A percentile compares a stretch with the other conserved stretches of the same genome.
Evolutionary conservation across 129 eudicot species (phyloP).

Genomic region (Escallonia rubra): DNA sequence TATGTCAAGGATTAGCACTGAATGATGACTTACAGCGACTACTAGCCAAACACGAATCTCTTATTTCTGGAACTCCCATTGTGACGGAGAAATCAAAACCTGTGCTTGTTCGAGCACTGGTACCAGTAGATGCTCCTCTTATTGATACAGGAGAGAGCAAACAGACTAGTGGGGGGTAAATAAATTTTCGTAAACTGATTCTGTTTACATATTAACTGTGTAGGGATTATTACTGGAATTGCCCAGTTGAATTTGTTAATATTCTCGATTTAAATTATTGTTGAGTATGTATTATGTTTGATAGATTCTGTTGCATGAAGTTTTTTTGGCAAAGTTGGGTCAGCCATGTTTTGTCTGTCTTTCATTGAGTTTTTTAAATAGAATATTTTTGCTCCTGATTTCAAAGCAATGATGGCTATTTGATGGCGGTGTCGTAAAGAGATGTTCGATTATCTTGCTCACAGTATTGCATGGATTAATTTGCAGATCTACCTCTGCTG

Average conservation of each 20-base stretch:
- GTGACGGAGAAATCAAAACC: conserved; percentile 33
- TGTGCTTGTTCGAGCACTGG: conserved; percentile 41
- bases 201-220: not conserved
- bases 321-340: too few relatives aligned
- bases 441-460: conserved; percentile 8
- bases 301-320: too few relatives aligned
- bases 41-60: conserved; percentile 71
- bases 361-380: too few relatives aligned
- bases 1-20: conserved; percentile 87
- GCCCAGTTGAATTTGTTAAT: not conserved
- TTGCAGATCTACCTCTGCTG: conserved; percentile 45
- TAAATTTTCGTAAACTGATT: not conserved
- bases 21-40: conserved; percentile 87
- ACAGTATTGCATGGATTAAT: not conserved
- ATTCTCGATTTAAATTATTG: not conserved
- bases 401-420: too few relatives aligned
- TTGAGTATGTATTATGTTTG: not conserved
- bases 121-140: conserved; percentile 61
- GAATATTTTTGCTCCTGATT: too few relatives aligned
- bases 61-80: conserved; percentile 44
- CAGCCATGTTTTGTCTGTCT: too few relatives aligned
- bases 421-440: not conserved
- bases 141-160: conserved; percentile 62
- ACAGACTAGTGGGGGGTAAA: conserved; percentile 47
- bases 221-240: not conserved